Evolutionary conservation across 2,329 filamentous ascomycete genomes (phyloP).

Genomic region (Pseudocercospora fuligena): DNA sequence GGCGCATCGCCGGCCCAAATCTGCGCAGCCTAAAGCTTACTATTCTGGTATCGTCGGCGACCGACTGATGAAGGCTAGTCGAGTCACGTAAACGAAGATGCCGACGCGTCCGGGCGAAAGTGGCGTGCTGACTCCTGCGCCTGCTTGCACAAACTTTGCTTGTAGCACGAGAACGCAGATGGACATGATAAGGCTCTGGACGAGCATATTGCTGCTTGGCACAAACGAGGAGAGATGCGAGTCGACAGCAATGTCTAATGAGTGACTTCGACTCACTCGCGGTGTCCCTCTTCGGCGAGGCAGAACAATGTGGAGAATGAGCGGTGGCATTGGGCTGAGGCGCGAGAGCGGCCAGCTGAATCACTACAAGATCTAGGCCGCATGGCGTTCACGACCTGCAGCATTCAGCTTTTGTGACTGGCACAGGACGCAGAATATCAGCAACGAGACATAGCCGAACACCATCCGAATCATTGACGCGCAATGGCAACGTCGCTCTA

Average conservation of each 20-base stretch:
- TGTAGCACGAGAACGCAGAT: neutral
- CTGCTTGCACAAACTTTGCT: neutral
- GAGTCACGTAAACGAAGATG: neutral
- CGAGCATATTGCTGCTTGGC: no score
- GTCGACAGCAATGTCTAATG: neutral
- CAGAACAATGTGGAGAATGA: neutral
- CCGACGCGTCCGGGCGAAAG: neutral
- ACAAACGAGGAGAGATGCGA: neutral
- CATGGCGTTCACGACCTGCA: neutral
- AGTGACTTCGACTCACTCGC: neutral
- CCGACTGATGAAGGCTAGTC: neutral
- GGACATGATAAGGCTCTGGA: neutral
- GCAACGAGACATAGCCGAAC: neutral
- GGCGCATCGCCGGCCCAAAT: no score
- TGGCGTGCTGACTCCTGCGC: neutral
- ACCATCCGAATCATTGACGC: neutral
- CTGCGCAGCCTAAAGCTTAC: neutral
- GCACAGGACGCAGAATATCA: no score
- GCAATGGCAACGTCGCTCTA: slow-evolving; percentile 1
- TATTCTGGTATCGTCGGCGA: neutral
- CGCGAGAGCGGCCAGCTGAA: neutral
- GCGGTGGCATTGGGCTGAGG: neutral
- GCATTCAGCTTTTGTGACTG: neutral
- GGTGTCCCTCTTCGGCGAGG: neutral
- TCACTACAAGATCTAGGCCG: neutral